Conservation (phyloP, 306 rosid species). For the Hylodesmum podocarpum region DNA sequence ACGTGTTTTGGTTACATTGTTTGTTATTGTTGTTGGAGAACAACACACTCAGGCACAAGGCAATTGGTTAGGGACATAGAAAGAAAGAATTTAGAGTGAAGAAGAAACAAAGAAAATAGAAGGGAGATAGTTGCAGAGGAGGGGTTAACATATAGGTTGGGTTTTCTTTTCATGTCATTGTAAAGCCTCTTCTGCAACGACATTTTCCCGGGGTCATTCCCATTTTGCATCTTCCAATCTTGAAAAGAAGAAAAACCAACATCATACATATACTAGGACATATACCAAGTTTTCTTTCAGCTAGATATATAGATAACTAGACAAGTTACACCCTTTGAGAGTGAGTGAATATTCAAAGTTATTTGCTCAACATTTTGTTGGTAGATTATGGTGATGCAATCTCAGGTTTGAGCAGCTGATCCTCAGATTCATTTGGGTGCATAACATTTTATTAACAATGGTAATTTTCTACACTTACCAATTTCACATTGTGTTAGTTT, state of each 20-base stretch:
- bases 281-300: conserved; percentile 23
- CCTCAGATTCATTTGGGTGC: conserved; percentile 37
- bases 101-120: conserved; percentile 30
- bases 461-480: conserved; percentile 34
- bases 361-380: conserved; percentile 36
- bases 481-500: conserved; percentile 18
- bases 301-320: conserved; percentile 10
- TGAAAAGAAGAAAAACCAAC: background rate
- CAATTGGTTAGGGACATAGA: background rate
- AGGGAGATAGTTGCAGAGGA: conserved; percentile 58
- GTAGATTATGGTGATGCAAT: conserved; percentile 42
- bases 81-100: conserved; percentile 32
- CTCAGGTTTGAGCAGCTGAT: conserved; percentile 48
- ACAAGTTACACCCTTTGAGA: conserved; percentile 16
- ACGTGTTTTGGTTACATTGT: background rate
- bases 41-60: background rate
- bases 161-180: conserved; percentile 35
- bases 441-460: conserved; percentile 44
- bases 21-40: background rate
- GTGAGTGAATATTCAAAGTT: conserved; percentile 38
- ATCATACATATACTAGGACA: background rate
- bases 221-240: conserved; percentile 9
- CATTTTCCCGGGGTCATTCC: conserved; percentile 38
- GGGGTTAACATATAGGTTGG: conserved; percentile 42
- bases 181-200: conserved; percentile 56